Evolutionary conservation across 2,329 filamentous ascomycete species (phyloP), one percentile per base, ranked within the genome.

Genomic region (Xylariomycetidae sp.): DNA sequence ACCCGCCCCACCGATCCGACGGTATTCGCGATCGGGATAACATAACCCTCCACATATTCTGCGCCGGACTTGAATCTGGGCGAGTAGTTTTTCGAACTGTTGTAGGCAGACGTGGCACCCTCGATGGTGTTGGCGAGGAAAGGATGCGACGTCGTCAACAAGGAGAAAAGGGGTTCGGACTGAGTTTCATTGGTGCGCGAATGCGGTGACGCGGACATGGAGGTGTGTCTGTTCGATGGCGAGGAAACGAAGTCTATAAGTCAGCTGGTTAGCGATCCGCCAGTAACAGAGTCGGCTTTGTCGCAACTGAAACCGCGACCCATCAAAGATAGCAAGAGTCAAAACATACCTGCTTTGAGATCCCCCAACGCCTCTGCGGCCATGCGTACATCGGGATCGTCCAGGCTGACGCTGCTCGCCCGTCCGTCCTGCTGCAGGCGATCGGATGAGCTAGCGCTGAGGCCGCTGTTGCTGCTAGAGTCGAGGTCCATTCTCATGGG

Each of bases 61-160:
- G 86, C 90, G 40, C 88, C 78, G n/a, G 85, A 84, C 58, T 85
- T 88, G 54, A 95, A 86, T 2, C 84, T 76, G 0, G 90, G 88
- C 2, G 87, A 93, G 51, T 90, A 93, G 47, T 89, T 86, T 60
- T 96, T 95, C 9, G 85, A 88, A 3, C 75, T 81, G 18, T 83
- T 82, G 57, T 96, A 96, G 1, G 85, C 86, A 2, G 84, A 87
- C 6, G 90, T 74, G 0, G 88, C 90, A 32, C 82, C 80, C 46
- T 85, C 86, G 48, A 94, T 89, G 0, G 88, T 87, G 18, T 79
- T 86, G 8, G 85, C 87, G 12, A 95, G 74, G 40, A 93, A 69
- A 1, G 90, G 90, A 53, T 95, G 88, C 1, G 85, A 85, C 3
- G 86, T 89, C 0, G 88, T 93, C 15, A 96, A 74, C 1, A 96